Percentiles rank a stretch among this genome's conserved stretches.
phyloP scores from a whole-genome alignment of 345 rosid species.

The Salix brachista region DNA sequence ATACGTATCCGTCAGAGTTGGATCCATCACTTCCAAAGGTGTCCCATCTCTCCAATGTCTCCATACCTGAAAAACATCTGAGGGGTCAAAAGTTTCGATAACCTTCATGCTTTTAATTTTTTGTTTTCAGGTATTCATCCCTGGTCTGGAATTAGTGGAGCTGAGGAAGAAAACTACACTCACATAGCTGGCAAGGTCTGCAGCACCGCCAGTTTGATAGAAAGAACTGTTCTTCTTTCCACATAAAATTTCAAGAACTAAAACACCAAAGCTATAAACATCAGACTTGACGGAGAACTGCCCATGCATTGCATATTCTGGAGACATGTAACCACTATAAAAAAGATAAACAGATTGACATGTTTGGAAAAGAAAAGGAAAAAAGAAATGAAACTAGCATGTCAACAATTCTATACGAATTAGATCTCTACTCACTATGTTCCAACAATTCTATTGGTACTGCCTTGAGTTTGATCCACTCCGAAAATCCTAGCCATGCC shows the following conservation, averaged over 20 bases:
- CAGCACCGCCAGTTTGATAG: not conserved
- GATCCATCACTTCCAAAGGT: conserved; percentile 46
- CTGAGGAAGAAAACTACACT: not conserved
- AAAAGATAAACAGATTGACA: not conserved
- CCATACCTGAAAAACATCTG: conserved; percentile 42
- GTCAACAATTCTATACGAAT: not conserved
- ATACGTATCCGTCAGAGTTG: conserved; percentile 26
- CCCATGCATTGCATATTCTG: conserved; percentile 24
- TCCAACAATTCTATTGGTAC: conserved; percentile 20
- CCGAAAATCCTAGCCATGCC: conserved; percentile 27
- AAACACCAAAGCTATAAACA: conserved; percentile 18
- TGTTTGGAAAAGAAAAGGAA: not conserved
- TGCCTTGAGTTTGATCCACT: conserved; percentile 21
- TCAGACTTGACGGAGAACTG: conserved; percentile 11
- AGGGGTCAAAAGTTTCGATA: not conserved
- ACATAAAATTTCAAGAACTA: conserved; percentile 18
- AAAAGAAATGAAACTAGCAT: not conserved
- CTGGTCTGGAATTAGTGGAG: not conserved
- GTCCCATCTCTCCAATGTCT: conserved; percentile 46
- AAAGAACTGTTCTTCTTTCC: conserved; percentile 20
- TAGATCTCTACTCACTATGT: conserved; percentile 19
- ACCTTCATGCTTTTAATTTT: not conserved
- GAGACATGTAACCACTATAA: conserved; percentile 8
- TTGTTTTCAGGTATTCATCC: not conserved
- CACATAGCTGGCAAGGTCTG: conserved; percentile 16